Evolutionary conservation across 1,284 basidiomycete genomes (phyloP), one percentile per base, ranked within the genome.

Genomic region (Boletus sp.): DNA sequence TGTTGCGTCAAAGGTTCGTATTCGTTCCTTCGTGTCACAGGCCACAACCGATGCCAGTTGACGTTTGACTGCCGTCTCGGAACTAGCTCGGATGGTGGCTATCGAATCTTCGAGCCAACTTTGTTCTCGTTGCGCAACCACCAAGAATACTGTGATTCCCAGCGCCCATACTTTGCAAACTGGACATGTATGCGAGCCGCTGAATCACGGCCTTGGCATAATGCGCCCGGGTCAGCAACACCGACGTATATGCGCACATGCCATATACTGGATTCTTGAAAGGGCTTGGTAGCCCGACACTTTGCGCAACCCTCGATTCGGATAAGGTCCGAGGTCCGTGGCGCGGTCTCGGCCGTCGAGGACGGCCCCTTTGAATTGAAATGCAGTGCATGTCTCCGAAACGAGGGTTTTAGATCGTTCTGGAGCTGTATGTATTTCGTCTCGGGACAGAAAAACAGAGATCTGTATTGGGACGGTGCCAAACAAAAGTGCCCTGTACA

Each of bases 231-330:
- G n/a, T n/a, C n/a, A n/a, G n/a, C n/a, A n/a, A 27, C 8, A 14
- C n/a, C 14, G 7, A 30, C n/a, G 29, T n/a, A 14, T 8, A 30
- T n/a, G 29, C 9, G n/a, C n/a, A n/a, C n/a, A n/a, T n/a, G 30
- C n/a, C 30, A 16, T 32, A n/a, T 5, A 20, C 14, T 29, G 36
- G 10, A 8, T n/a, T 51, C 35, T 41, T 5, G 20, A 39, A 35
- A 19, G 17, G 9, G 5, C 17, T 34, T 17, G 33, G 17, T 9
- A 19, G n/a, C n/a, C 29, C 14, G 29, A 30, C 29, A 14, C 12
- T 26, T 44, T 35, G 45, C 41, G 55, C 30, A 55, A 37, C 57
- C 57, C 55, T 46, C 43, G 41, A 59, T 30, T 2, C 41, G 54
- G 44, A 34, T 44, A 39, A 42, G 56, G 39, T 58, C 56, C 56